Evolutionary conservation across 257 asterid genomes (phyloP).

Genomic region (Avicennia marina): DNA sequence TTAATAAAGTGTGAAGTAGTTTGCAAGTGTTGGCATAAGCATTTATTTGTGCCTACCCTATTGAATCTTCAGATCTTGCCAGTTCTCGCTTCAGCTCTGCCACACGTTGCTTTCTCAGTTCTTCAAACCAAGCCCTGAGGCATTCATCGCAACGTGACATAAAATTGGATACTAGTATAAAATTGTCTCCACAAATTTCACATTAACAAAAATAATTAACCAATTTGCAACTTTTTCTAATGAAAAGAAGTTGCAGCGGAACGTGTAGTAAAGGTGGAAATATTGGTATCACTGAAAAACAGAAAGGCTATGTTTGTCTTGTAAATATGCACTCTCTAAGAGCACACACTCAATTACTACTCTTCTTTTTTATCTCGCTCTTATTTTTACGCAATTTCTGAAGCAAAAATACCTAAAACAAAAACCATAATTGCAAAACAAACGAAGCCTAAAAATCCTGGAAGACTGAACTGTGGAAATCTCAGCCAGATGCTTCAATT

Average conservation of each 20-base stretch:
- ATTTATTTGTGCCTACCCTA: conserved; percentile 58
- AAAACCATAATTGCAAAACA: too few relatives aligned
- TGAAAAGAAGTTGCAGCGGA: background rate
- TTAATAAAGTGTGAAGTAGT: too few relatives aligned
- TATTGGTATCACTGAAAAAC: background rate
- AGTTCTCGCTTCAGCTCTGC: conserved; percentile 74
- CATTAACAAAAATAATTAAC: background rate
- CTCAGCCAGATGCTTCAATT: conserved; percentile 5
- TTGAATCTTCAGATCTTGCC: conserved; percentile 70
- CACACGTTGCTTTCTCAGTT: conserved; percentile 66
- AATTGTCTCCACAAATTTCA: background rate
- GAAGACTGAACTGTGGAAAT: background rate
- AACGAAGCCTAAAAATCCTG: background rate
- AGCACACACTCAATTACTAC: too few relatives aligned
- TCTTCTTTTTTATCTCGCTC: too few relatives aligned
- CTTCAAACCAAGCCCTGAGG: conserved; percentile 83
- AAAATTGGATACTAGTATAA: background rate
- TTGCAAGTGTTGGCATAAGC: background rate
- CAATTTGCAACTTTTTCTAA: background rate
- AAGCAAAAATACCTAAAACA: too few relatives aligned
- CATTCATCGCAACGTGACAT: conserved; percentile 4
- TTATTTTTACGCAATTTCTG: too few relatives aligned
- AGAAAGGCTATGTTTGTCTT: too few relatives aligned
- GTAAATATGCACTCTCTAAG: background rate
- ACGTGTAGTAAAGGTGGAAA: background rate